These are phyloP conservation scores for Salix koriyanagi DNA, from an alignment of 345 rosid species.

Conservation along the genomic window DNA sequence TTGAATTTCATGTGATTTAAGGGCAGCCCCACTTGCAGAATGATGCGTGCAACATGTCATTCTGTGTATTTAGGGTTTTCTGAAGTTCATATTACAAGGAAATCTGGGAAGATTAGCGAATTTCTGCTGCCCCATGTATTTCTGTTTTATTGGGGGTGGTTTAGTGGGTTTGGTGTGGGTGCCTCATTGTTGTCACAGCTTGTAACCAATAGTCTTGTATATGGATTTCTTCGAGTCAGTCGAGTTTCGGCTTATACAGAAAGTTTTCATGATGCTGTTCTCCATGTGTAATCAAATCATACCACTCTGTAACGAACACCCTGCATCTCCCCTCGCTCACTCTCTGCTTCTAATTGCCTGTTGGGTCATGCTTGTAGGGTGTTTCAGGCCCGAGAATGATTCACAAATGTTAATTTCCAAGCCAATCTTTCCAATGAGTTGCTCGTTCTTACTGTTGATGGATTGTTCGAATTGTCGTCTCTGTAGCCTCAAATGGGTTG, in stretches of 20 bases:
- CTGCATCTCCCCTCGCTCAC: not conserved
- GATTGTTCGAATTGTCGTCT: not conserved
- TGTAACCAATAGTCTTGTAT: slow-evolving; percentile 25
- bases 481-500: not conserved
- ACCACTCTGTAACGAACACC: not conserved
- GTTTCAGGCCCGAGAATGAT: not conserved
- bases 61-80: slow-evolving; percentile 32
- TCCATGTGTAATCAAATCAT: not conserved
- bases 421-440: not conserved
- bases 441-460: not conserved
- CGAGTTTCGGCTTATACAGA: slow-evolving; percentile 31
- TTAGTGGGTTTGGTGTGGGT: slow-evolving; percentile 34
- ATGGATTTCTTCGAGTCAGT: slow-evolving; percentile 27
- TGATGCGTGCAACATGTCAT: slow-evolving; percentile 22
- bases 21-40: slow-evolving; percentile 9
- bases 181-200: slow-evolving; percentile 22
- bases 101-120: slow-evolving; percentile 28
- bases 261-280: slow-evolving; percentile 15
- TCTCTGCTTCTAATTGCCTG: not conserved
- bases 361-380: no score
- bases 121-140: slow-evolving; percentile 20
- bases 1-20: slow-evolving; percentile 6
- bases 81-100: slow-evolving; percentile 24
- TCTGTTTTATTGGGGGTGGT: slow-evolving; percentile 17
- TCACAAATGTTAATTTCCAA: not conserved